Base-by-base conservation (phyloP, 2,329 filamentous ascomycete genomes). In the Aspergillus puulaauensis region DNA sequence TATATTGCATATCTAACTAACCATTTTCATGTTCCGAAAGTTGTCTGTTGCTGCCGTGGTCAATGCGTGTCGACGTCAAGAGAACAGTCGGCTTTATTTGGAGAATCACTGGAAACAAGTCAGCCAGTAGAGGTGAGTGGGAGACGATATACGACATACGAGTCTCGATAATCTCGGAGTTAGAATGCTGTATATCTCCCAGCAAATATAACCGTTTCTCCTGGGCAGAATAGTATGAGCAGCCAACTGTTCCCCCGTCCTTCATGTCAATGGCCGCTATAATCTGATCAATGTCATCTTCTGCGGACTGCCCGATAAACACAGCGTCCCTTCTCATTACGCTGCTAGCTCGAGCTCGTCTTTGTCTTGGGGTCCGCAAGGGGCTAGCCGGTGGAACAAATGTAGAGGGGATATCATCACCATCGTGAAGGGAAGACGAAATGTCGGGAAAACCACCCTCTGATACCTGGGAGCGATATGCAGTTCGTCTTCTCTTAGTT, bases 191-290 rank as follows among this genome's bases (percentile, higher is more conserved):
- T 9, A 90, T 81, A 64, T 97, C 93, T 69, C 93, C 87, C 69
- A 96, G 86, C 44, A 96, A 80, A 58, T 84, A 88, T 3, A 97
- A 74, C 37, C 81, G 85, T 66, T 90, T 87, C 40, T 91, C 85
- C 24, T 82, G 77, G 6, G 87, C 86, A 47, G 88, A 79, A 69
- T 93, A 96, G 69, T 93, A 96, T 46, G 90, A 88, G 71, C 92
- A 97, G 0, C 93, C 93, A 17, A 96, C 80, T 0, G 83, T 86
- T 1, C 84, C 86, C 31, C 84, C 82, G n/a, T 87, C 83, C 61
- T 83, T 86, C 70, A 93, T 80, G 58, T 96, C 87, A 23, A 96
- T 78, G 1, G 91, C 90, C 86, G 96, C 90, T 57, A 96, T 83
- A 24, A 91, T 76, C 68, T 95, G 90, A 56, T 84, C 83, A 39